A percentile compares a stretch with the other conserved stretches of the same genome.
These are phyloP conservation scores for Symmetrospora coprosmae DNA, from an alignment of 768 basidiomycete genomes.

Conservation along the genomic window DNA sequence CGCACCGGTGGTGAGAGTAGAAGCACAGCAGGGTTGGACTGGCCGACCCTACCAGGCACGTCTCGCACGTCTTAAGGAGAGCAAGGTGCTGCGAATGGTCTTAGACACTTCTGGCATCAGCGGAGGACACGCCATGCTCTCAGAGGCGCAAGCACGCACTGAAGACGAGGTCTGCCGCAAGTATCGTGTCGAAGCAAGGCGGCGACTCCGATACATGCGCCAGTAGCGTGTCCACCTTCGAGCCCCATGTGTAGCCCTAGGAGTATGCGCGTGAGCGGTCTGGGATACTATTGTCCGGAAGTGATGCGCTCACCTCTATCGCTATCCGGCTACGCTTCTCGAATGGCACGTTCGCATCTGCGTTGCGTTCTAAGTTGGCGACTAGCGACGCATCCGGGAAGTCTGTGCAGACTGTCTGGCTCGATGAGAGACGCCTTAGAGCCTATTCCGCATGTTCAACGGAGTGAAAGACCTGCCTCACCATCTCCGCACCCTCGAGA, in stretches of 20 bases:
- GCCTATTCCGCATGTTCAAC: too few relatives aligned
- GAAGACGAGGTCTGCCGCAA: slow-evolving; percentile 71
- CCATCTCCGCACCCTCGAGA: slow-evolving; percentile 56
- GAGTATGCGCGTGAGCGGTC: too few relatives aligned
- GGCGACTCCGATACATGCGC: slow-evolving; percentile 24
- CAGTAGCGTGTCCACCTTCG: slow-evolving; percentile 43
- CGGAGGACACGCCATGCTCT: not conserved
- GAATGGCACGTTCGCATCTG: slow-evolving; percentile 45
- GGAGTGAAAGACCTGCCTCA: slow-evolving; percentile 35
- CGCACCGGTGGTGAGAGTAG: slow-evolving; percentile 30
- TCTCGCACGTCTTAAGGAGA: slow-evolving; percentile 58
- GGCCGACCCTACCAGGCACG: slow-evolving; percentile 21
- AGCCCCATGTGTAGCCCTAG: slow-evolving; percentile 76
- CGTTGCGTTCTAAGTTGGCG: slow-evolving; percentile 60
- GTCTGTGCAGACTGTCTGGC: slow-evolving; percentile 71
- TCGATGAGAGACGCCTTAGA: not conserved
- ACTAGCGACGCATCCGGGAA: slow-evolving; percentile 70
- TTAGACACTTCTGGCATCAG: not conserved
- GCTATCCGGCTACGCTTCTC: not conserved
- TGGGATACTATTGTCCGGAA: too few relatives aligned
- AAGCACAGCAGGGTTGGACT: slow-evolving; percentile 28
- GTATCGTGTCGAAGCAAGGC: slow-evolving; percentile 55
- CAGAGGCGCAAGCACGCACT: not conserved
- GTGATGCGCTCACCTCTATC: slow-evolving; percentile 24
- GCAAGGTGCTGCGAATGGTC: slow-evolving; percentile 56